Conservation (phyloP, 2,329 filamentous ascomycete species). For the Tolypocladium inflatum region DNA sequence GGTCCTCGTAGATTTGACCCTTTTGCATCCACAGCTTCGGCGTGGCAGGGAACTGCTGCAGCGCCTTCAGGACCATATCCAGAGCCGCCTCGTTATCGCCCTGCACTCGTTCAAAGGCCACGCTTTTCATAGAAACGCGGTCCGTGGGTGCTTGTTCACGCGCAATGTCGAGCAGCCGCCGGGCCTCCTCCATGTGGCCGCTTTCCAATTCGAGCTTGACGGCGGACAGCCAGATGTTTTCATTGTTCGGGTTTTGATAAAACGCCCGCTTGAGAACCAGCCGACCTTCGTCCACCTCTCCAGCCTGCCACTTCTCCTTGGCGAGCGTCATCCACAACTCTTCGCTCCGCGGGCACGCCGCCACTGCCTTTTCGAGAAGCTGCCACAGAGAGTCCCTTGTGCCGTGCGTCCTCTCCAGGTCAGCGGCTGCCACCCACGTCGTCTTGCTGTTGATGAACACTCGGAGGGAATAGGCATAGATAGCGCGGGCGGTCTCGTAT, state of each 20-base stretch:
- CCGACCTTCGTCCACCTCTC: conserved; percentile 78
- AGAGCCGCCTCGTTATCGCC: conserved; percentile 73
- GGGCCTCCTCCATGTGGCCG: conserved; percentile 69
- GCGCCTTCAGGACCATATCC: conserved; percentile 75
- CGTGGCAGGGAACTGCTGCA: conserved; percentile 76
- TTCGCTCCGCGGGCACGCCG: conserved; percentile 84
- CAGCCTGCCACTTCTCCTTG: conserved; percentile 86
- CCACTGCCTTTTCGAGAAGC: conserved; percentile 85
- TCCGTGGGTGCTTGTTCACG: conserved; percentile 87
- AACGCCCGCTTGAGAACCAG: conserved; percentile 82
- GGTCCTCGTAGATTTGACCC: conserved; percentile 88
- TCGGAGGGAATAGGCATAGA: conserved; percentile 82
- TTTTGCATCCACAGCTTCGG: conserved; percentile 98
- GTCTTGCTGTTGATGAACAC: conserved; percentile 83
- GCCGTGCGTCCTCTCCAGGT: conserved; percentile 85
- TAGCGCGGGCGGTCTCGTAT: conserved; percentile 86
- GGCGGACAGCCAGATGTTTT: conserved; percentile 94
- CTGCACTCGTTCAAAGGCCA: conserved; percentile 82
- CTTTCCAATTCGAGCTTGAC: conserved; percentile 95
- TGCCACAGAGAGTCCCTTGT: conserved; percentile 74
- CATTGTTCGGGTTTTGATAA: conserved; percentile 90
- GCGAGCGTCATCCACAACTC: conserved; percentile 94
- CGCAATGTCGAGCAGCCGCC: conserved; percentile 71
- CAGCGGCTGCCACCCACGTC: conserved; percentile 83
- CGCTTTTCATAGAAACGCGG: conserved; percentile 93